These are phyloP conservation scores for Sedum album DNA, from an alignment of 164 flowering plant genomes.

Conservation along the genomic window DNA sequence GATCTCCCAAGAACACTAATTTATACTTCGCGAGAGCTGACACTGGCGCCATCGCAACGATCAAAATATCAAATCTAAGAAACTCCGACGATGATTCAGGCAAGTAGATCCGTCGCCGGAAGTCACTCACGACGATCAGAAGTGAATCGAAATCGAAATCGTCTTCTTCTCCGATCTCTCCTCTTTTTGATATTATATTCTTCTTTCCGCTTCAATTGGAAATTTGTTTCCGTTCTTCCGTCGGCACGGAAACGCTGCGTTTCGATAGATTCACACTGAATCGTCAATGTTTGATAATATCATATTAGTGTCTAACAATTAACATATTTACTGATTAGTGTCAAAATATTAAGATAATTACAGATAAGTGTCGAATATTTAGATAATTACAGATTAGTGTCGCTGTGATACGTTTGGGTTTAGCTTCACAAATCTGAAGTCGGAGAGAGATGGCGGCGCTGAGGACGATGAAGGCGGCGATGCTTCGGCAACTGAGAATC, in stretches of 20 bases:
- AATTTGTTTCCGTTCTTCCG: background rate
- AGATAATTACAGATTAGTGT: background rate
- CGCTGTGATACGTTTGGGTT: background rate
- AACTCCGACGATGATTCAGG: background rate
- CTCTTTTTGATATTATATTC: background rate
- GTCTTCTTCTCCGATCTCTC: background rate
- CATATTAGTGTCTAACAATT: too few species aligned
- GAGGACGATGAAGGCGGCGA: slow-evolving; percentile 43
- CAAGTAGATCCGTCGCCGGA: background rate
- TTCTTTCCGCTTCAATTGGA: background rate
- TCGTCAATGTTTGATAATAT: too few species aligned
- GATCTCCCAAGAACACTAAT: background rate
- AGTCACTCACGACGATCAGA: background rate
- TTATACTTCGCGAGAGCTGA: background rate
- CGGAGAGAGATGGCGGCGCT: slow-evolving; percentile 46
- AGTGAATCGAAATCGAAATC: background rate
- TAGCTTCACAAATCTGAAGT: background rate
- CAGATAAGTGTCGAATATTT: background rate
- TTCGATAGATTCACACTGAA: too few species aligned
- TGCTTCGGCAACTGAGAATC: slow-evolving; percentile 67
- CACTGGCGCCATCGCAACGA: background rate
- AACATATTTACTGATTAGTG: background rate
- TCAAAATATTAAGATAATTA: too few species aligned
- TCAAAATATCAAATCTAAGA: background rate
- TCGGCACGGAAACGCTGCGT: background rate